A percentile compares a stretch with the other conserved stretches of the same genome.
Evolutionary conservation across 1,284 basidiomycete species (phyloP).

Genomic region (Sparassis latifolia): DNA sequence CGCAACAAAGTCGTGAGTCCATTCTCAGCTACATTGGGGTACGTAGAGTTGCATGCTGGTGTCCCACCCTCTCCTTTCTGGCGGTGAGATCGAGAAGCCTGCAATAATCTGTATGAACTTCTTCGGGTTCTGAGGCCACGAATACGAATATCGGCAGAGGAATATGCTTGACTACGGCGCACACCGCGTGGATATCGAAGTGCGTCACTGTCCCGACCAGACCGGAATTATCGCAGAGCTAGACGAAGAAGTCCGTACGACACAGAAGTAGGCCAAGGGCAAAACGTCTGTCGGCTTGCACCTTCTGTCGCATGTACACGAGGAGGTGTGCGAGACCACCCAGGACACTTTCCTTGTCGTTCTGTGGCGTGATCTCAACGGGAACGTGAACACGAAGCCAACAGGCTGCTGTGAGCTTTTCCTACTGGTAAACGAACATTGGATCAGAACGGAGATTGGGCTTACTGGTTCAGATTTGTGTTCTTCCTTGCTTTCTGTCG

Average conservation of each 20-base stretch:
- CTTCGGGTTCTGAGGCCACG: not conserved
- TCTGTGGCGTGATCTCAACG: not conserved
- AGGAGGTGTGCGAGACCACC: not conserved
- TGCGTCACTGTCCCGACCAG: not conserved
- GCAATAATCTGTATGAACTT: not conserved
- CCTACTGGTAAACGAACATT: too few relatives aligned
- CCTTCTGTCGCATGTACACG: not conserved
- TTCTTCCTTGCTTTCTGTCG: too few relatives aligned
- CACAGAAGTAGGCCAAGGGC: not conserved
- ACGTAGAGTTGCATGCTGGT: not conserved
- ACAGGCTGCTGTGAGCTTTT: not conserved
- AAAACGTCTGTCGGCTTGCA: not conserved
- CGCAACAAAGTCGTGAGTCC: conserved; percentile 88
- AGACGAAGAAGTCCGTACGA: not conserved
- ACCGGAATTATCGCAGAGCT: not conserved
- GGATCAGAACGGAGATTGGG: too few relatives aligned
- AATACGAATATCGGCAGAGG: not conserved
- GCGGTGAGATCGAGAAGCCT: not conserved
- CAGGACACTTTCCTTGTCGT: not conserved
- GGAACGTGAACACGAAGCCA: not conserved
- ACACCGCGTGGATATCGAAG: not conserved
- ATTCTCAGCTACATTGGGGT: too few relatives aligned
- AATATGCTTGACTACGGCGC: not conserved
- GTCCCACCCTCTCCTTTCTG: not conserved
- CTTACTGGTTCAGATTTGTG: too few relatives aligned